Conservation (phyloP, 257 asterid genomes). For the Ilex aquifolium region DNA sequence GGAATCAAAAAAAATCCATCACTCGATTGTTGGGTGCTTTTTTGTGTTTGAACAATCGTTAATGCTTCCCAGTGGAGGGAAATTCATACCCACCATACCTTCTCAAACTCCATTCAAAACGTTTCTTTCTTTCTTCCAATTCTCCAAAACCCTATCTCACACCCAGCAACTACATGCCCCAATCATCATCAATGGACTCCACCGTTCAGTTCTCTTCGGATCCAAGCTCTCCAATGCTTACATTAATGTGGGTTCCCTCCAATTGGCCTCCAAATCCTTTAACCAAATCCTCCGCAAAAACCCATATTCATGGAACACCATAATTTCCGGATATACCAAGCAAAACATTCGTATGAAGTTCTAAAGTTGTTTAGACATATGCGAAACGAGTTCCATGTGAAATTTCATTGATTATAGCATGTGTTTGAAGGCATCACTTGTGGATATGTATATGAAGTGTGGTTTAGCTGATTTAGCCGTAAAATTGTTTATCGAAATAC, state of each 20-base stretch:
- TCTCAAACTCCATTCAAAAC: not conserved
- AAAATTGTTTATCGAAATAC: slow-evolving; percentile 57
- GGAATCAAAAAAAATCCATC: too few species aligned
- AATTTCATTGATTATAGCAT: not conserved
- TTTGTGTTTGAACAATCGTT: not conserved
- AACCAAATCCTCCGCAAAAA: not conserved
- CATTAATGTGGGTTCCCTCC: not conserved
- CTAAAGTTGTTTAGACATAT: not conserved
- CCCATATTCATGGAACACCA: not conserved
- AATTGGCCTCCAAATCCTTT: not conserved
- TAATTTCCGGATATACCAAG: not conserved
- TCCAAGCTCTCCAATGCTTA: slow-evolving; percentile 1
- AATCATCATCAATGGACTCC: slow-evolving; percentile 1
- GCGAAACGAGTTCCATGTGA: not conserved
- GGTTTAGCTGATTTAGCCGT: slow-evolving; percentile 56
- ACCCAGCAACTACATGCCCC: not conserved
- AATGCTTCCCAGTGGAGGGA: not conserved
- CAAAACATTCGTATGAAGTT: not conserved
- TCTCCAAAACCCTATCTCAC: not conserved
- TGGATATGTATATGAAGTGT: slow-evolving; percentile 49
- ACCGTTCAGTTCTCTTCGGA: not conserved
- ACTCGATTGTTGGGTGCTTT: too few species aligned
- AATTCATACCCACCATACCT: not conserved
- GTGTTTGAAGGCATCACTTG: slow-evolving; percentile 16
- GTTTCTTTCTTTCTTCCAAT: not conserved